Evolutionary conservation across 2,329 filamentous ascomycete species (phyloP).

Genomic region (Cordyceps javanica): DNA sequence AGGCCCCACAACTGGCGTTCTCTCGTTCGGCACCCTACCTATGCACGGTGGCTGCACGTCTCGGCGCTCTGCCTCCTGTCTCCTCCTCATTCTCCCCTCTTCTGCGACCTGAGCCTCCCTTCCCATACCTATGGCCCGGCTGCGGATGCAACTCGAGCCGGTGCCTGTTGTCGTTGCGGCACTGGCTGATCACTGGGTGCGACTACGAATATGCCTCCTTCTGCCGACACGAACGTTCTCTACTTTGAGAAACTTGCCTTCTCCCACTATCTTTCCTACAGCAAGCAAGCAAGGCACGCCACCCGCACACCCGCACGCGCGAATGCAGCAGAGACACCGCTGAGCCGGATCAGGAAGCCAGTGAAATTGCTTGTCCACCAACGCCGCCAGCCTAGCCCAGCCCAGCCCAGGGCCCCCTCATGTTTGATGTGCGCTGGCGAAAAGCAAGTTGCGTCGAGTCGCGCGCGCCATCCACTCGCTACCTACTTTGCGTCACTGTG

Average conservation of each 20-base stretch:
- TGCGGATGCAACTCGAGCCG: constrained; percentile 1
- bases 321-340: constrained; percentile 8
- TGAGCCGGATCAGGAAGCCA: constrained; percentile 8
- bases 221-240: not conserved
- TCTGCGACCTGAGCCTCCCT: not conserved
- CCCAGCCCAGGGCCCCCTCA: not conserved
- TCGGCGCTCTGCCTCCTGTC: not conserved
- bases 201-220: not conserved
- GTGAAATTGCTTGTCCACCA: constrained; percentile 1
- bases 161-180: not conserved
- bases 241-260: not conserved
- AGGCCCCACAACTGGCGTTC: not conserved
- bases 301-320: not conserved
- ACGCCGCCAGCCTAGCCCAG: not conserved
- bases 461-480: not conserved
- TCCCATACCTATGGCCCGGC: not conserved
- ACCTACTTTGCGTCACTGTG: not conserved
- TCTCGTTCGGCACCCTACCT: not conserved
- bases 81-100: not conserved
- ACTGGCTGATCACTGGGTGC: not conserved
- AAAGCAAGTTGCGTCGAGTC: constrained; percentile 3
- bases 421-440: constrained; percentile 8
- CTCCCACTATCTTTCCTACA: not conserved
- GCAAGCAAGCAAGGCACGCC: too few species aligned
- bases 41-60: constrained; percentile 6